A percentile compares a stretch with the other conserved stretches of the same genome.
Evolutionary conservation across 768 basidiomycete species (phyloP).

Genomic region (Tulasnella sp.): DNA sequence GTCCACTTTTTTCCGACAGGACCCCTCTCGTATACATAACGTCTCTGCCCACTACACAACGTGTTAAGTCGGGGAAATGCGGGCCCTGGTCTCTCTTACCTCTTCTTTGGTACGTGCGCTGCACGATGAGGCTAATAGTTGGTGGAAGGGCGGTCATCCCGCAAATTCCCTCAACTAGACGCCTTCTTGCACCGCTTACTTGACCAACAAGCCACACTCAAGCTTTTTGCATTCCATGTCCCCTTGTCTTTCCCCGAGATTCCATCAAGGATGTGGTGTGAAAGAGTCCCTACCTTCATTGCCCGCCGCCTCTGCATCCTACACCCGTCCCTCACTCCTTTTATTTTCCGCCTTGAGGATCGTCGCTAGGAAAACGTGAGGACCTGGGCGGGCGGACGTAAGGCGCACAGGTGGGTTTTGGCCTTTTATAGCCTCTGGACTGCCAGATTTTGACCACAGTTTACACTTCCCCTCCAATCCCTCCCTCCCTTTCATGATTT

Average conservation of each 20-base stretch:
- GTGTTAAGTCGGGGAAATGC: not conserved
- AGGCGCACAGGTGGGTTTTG: not conserved
- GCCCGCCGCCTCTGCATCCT: not conserved
- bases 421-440: not conserved
- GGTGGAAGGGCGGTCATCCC: not conserved
- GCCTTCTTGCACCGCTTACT: not conserved
- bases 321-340: not conserved
- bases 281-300: not conserved
- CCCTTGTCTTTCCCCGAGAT: not conserved
- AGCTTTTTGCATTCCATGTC: not conserved
- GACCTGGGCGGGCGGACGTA: slow-evolving; percentile 3
- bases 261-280: not conserved
- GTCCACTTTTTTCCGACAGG: not conserved
- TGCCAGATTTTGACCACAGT: not conserved
- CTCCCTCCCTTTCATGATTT: not conserved
- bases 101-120: not conserved
- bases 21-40: not conserved
- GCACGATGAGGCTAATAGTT: not conserved
- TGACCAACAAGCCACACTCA: not conserved
- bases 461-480: not conserved
- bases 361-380: slow-evolving; percentile 3
- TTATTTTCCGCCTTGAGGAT: slow-evolving; percentile 5
- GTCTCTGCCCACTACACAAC: not conserved
- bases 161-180: not conserved
- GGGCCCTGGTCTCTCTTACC: not conserved